Base-by-base conservation (phyloP, 345 rosid species). In the Tarenaya hassleriana region DNA sequence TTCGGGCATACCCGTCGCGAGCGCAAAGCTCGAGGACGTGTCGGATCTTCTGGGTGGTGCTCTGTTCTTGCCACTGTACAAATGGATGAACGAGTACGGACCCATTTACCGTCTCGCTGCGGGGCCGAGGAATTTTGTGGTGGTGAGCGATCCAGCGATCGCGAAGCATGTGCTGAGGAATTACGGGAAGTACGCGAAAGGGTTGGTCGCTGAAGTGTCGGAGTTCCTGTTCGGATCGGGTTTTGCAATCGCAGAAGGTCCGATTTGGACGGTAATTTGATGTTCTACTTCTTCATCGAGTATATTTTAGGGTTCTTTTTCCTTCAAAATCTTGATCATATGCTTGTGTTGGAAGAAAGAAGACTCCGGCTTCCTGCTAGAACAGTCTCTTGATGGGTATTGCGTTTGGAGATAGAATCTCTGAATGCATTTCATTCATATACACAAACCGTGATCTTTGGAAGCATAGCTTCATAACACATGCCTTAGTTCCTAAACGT, bases 1-100 rank as follows among this genome's bases (percentile, higher is more conserved):
- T 13, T 87, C 98, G 0, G 86, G 86, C 1, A 87, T 91, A 52
- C 98, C 96, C 7, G 34, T 82, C 29, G 96, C 89, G 10, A 82
- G 68, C 64, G 96, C 98, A 13, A 70, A 80, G 81, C 85, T 86
- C 1, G 98, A 84, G 15, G 98, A 91, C 63, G 96, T 87, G 49
- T 64, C 84, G 1, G 98, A 91, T 3, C 98, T 87, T 31, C 81
- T 91, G 2, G 98, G 98, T 1, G 98, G 98, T n/a, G 96, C 95
- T 19, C 72, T 86, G 45, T 91, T 91, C 69, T 74, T 91, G 42
- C 98, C 98, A 4, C 72, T 91, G 19, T 87, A 80, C 62, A 87
- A 87, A 69, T 87, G 92, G 98, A 91, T 91, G 98, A 82, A 74
- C 11, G 72, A 78, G 69, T 78, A 76, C 57, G 96, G 98, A 16